Evolutionary conservation across 108 stramenopile genomes (phyloP), one percentile per base, ranked within the genome.

Genomic region (Asterionellopsis glacialis): DNA sequence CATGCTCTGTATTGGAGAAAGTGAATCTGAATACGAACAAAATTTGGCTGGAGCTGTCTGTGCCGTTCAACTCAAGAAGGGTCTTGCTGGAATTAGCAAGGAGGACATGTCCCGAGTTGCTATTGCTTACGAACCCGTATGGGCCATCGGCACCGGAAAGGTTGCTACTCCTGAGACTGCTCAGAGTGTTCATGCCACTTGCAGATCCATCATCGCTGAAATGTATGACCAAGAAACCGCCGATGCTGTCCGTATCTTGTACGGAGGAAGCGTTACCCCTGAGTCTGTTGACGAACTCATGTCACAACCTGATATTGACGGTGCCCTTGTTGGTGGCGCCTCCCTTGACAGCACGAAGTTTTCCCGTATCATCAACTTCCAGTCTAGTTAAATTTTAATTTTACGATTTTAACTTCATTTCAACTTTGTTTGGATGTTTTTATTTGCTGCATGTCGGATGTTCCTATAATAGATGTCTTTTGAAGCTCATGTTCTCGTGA

Each of bases 1-100:
- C 48, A 91, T 98, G 76, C 82, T 93, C 45, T 99, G 99, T 81
- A 90, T 97, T 61, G 99, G 99, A 41, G 97, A 98, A 73, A 77
- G 81, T 49, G 78, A 95, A 19, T 81, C 77, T 1, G 92, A 97
- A 64, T 93, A 94, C 65, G 97, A 99, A 65, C 89, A 89, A 40
- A 84, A 84, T 69, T 65, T 95, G 53, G 95, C 91, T 23, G 88
- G 88, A 41, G 84, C 90, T 62, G 95, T 95, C 16, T 93, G 93
- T 63, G 88, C 84, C 4, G 77, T 82, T 22, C 95, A 96, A 74
- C 75, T 96, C 55, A 91, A 93, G 68, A 90, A 93, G 73, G 89
- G 91, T 40, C 65, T 93, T 24, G 84, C 87, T 44, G 87, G 94
- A 44, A 71, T 91, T 59, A 61, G 65, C 53, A 76, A 79, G 60